Percentiles rank a stretch among this genome's conserved stretches.
Evolutionary conservation across 176 grass and related monocot genomes (phyloP).

Genomic region (Lolium perenne): DNA sequence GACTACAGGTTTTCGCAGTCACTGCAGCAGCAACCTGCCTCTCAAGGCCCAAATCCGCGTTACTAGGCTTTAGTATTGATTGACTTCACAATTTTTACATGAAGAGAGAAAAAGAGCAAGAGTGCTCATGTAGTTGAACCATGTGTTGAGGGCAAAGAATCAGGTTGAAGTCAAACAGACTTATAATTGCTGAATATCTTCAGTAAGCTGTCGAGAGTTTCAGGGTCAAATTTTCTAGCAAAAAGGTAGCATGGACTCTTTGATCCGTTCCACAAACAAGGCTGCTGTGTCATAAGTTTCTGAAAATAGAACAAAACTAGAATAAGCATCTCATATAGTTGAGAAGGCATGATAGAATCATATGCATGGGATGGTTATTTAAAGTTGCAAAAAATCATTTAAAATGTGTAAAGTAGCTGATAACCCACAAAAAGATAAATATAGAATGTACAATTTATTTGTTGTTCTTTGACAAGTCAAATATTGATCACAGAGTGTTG

Average conservation of each 20-base stretch:
- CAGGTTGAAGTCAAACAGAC: slow-evolving; percentile 58
- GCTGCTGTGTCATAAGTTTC: slow-evolving; percentile 66
- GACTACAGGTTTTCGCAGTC: slow-evolving; percentile 37
- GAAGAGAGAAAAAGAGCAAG: slow-evolving; percentile 7
- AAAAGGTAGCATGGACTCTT: slow-evolving; percentile 98
- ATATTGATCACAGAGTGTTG: not conserved
- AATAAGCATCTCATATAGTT: slow-evolving; percentile 11
- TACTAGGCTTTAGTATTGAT: slow-evolving; percentile 47
- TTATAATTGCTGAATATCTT: slow-evolving; percentile 84
- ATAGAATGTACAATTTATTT: slow-evolving; percentile 1
- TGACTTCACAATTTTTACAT: slow-evolving; percentile 78
- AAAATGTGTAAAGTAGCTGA: not conserved
- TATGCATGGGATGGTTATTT: not conserved
- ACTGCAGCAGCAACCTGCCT: slow-evolving; percentile 41
- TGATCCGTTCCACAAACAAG: slow-evolving; percentile 93
- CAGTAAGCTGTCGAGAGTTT: slow-evolving; percentile 77
- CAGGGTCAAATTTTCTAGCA: slow-evolving; percentile 89
- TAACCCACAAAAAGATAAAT: no score
- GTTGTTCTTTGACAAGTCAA: not conserved
- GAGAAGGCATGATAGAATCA: not conserved
- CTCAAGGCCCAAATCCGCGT: slow-evolving; percentile 46
- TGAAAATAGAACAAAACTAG: slow-evolving; percentile 40
- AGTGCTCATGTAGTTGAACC: not conserved
- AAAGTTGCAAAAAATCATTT: slow-evolving; percentile 16
- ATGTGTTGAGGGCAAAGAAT: slow-evolving; percentile 55